phyloP scores from a whole-genome alignment of 768 basidiomycete genomes.

The Suillus cothurnatus region DNA sequence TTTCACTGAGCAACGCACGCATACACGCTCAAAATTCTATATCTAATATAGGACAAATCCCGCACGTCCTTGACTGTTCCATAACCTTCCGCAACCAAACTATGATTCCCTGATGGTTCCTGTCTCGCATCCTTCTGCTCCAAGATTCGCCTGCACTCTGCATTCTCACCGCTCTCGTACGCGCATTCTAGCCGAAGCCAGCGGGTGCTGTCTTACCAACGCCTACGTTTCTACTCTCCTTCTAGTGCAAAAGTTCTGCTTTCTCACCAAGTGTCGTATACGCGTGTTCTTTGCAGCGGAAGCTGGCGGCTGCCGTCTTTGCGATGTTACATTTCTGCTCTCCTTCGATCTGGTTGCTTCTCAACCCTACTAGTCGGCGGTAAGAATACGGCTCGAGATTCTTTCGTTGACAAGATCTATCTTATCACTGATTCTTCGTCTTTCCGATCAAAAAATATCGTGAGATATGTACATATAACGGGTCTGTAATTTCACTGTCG shows the following conservation, averaged over 20 bases:
- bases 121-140: neutral
- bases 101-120: neutral
- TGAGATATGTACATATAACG: neutral
- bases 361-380: neutral
- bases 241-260: neutral
- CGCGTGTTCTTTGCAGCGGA: neutral
- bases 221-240: neutral
- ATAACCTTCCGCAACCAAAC: neutral
- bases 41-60: neutral
- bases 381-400: neutral
- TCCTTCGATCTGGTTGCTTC: neutral
- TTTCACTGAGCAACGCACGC: neutral
- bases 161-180: neutral
- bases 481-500: neutral
- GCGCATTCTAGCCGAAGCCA: neutral
- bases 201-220: neutral
- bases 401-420: neutral
- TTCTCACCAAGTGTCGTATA: slow-evolving; percentile 7
- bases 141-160: neutral
- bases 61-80: neutral
- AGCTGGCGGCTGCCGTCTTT: neutral
- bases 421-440: neutral
- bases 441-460: neutral
- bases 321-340: neutral
- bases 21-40: neutral